Evolutionary conservation across 805 yeast species (phyloP), one percentile per base, ranked within the genome.

Genomic region (Diddensiella caesifluorescens): DNA sequence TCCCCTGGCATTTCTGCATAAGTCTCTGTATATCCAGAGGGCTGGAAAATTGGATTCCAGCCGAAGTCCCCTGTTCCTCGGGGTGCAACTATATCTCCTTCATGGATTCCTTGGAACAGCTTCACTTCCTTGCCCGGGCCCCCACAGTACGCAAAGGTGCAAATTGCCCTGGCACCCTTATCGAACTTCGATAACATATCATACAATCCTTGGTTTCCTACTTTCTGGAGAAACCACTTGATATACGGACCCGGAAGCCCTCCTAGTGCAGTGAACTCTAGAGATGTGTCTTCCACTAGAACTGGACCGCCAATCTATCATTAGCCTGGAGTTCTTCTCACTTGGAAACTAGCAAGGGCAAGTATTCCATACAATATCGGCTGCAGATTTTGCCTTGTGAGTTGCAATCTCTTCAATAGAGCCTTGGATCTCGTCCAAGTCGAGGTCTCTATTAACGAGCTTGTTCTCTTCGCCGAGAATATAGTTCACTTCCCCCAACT

Each of bases 161-260:
- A 86, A 38, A 87, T 76, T 1, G 97, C 96, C 46, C 77, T 73
- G 4, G 96, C 98, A 2, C 78, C 63, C 59, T 87, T 87, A 61
- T 86, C 85, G 59, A 83, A 92, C 27, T 85, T 85, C 46, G 67
- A 77, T 30, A 94, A 68, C 80, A 90, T 73, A 54, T 82, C 79
- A 45, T 80, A 83, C 42, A 90, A 65, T 2, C 90, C 90, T 0
- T 75, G 76, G 25, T 84, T 71, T 0, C 97, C 97, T 50, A 89
- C 61, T 10, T 75, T 64, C 48, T 79, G 68, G 34, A 86, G 73
- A 63, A 92, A 92, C 98, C 98, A 50, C 58, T 45, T 44, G 56
- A 79, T 76, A 51, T 87, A 86, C 1, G 97, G 97, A 19, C 99
- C 99, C 3, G 99, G 99, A 38, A 92, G 72, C 12, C 79, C 82